Base-by-base conservation (phyloP, 345 rosid genomes). In the Physaria fendleri region DNA sequence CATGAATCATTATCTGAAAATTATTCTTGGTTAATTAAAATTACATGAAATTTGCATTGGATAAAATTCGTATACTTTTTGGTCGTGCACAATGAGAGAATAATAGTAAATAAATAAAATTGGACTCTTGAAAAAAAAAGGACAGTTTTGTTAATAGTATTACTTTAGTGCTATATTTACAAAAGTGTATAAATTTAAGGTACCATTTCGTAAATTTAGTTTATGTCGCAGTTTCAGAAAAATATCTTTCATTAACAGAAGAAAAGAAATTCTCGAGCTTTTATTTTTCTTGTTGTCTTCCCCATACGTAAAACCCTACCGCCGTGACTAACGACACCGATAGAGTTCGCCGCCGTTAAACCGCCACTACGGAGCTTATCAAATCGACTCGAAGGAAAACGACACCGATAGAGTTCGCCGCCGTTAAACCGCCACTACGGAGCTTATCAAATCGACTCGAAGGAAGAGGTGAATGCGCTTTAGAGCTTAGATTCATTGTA, bases 261-360 rank as follows among this genome's bases (percentile, higher is more conserved):
- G 11, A 29, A 8, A 27, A 33, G 35, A 35, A 35, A 35, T n/a
- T n/a, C n/a, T n/a, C n/a, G n/a, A 62, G 49, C 65, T 43, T 20
- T 47, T 17, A 17, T 13, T 4, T n/a, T 24, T 20, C n/a, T 12
- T 47, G 18, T 28, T 23, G 25, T 23, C 39, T 2, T 14, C 14
- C 12, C 11, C 12, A 39, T 55, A 47, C 4, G 16, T 56, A 45
- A 62, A 69, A 69, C 74, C 68, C 74, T 69, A 69, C 68, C 65
- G 74, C 62, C 38, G 58, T 64, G 73, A 51, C 55, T 34, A 68
- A 59, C 32, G 61, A 45, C 43, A 57, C 28, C 44, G 51, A 47
- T 50, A 21, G 8, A 38, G 1, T 20, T 41, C 59, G 44, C 49
- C 57, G 57, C 28, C 52, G 71, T 29, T 8, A 21, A 28, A 22